Evolutionary conservation across 2,329 filamentous ascomycete species (phyloP), one percentile per base, ranked within the genome.

Genomic region (Hansfordia pulvinata): DNA sequence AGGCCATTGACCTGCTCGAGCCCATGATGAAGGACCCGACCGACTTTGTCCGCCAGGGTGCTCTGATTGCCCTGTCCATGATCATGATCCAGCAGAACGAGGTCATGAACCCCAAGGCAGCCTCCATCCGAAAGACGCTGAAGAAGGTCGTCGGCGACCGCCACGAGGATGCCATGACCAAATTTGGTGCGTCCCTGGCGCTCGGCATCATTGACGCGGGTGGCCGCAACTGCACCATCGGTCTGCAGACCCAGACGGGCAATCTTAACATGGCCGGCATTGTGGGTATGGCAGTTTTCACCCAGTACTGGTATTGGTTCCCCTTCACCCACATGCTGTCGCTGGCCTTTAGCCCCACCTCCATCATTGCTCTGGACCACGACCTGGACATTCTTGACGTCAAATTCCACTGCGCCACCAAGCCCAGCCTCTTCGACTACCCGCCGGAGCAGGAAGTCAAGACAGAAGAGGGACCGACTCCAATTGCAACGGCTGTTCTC

Each of bases 221-320:
- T 49, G 90, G 90, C 26, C 81, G 92, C 34, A 98, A 98, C 60
- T 98, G 90, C 65, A 94, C 90, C 11, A 96, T 98, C 41, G 88
- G 88, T 17, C 68, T 98, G 20, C 90, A 98, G 54, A 98, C 90
- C 2, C 90, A 93, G 56, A 94, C 88, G 1, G 92, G 92, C 37
- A 98, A 94, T 50, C 73, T 98, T 39, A 96, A 98, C 64, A 94
- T 98, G 86, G 76, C 86, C 11, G 92, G 84, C 34, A 93, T 98
- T 39, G 86, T 98, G 11, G 92, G 90, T 40, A 93, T 93, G 76
- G 88, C 85, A 16, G 81, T 98, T 28, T 98, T 98, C 58, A 93
- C 86, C 7, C 90, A 98, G 52, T 98, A 98, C 62, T 98, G 90
- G 90, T 98, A 98, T 62, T 98, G 90, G 90, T 98, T 98, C 71